These are phyloP conservation scores for Linnemannia zychae DNA, from an alignment of 192 early-diverging fungal species.

Conservation along the genomic window DNA sequence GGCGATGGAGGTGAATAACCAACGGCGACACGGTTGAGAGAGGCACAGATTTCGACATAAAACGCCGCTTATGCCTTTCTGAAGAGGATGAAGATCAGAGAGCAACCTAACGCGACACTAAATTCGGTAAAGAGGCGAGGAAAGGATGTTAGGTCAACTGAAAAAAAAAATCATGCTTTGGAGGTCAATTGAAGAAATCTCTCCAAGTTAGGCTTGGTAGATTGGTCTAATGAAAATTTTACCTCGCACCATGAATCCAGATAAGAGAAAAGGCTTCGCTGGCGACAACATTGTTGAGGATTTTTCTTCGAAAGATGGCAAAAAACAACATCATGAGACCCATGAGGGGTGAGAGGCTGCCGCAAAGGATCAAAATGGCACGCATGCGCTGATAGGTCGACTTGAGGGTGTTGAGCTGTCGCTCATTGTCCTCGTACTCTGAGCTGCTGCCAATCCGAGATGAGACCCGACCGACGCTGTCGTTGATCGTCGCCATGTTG, in stretches of 20 bases:
- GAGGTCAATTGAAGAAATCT: neutral
- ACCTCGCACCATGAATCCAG: slow-evolving; percentile 48
- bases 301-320: slow-evolving; percentile 30
- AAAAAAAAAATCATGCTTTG: too few relatives aligned
- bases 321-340: slow-evolving; percentile 45
- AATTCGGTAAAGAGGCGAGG: neutral
- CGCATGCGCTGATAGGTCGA: slow-evolving; percentile 50
- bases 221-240: neutral
- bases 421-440: slow-evolving; percentile 34
- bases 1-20: neutral
- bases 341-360: slow-evolving; percentile 33
- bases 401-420: slow-evolving; percentile 46
- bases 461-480: slow-evolving; percentile 28
- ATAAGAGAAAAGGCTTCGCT: slow-evolving; percentile 43
- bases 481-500: slow-evolving; percentile 40
- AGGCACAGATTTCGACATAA: neutral
- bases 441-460: slow-evolving; percentile 19
- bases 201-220: neutral
- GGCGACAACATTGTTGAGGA: slow-evolving; percentile 30
- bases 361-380: slow-evolving; percentile 42
- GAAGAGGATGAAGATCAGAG: slow-evolving; percentile 38
- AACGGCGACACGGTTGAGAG: neutral
- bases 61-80: slow-evolving; percentile 23
- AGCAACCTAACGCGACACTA: slow-evolving; percentile 30
- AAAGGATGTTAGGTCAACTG: neutral